Evolutionary conservation across 2,329 filamentous ascomycete species (phyloP), one percentile per base, ranked within the genome.

Genomic region (Hortaea sp.): DNA sequence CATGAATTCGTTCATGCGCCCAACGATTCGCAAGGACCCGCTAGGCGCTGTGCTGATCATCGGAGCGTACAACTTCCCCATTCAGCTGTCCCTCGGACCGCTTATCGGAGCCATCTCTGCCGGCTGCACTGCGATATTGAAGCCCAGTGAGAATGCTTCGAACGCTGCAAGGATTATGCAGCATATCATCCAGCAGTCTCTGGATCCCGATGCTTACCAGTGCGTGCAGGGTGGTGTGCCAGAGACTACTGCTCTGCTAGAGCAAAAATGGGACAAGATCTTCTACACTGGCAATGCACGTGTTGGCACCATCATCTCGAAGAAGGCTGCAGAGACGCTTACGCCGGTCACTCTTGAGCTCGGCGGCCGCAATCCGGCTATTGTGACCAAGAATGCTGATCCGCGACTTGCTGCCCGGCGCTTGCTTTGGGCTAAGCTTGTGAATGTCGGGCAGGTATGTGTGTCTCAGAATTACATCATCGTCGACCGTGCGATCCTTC

Each of bases 221-320:
- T 78, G 88, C 48, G 73, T 95, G 55, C 92, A 95, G 63, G 92
- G 92, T 49, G 81, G 73, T 29, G 69, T 95, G 13, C 75, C 82
- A 4, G 88, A 95, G 72, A 88, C 85, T 4, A 87, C 85, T 40
- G 81, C 81, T 9, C 70, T 97, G 39, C 76, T 98, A 31, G 80
- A 90, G 48, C 79, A 88, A 70, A 90, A 90, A 66, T 98, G 89
- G 84, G 89, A 94, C 70, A 97, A 95, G 77, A 94, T 98, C 60
- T 89, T 92, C 73, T 98, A 95, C 71, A 98, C 92, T 1, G 92
- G 92, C 45, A 82, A 81, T 58, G 76, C 77, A 44, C 70, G 64
- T 29, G 88, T 95, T 12, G 92, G 86, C 41, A 72, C 61, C 20
- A 75, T 75, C 55, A 71, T 75, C 48, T 69, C 72, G 10, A 73